These are phyloP conservation scores for Onygenales sp. DNA, from an alignment of 2,329 filamentous ascomycete genomes.

Conservation along the genomic window DNA sequence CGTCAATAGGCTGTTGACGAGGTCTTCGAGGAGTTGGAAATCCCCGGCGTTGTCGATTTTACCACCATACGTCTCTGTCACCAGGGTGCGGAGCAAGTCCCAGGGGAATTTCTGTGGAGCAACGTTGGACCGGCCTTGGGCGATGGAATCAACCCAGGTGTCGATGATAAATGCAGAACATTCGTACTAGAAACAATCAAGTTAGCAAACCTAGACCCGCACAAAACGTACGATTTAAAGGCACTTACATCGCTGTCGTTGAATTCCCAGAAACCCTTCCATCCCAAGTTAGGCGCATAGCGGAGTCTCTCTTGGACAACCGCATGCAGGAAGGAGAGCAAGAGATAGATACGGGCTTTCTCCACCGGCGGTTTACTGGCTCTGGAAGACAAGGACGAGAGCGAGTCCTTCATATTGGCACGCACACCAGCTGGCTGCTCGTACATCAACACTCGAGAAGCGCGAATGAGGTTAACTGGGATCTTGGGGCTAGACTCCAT, in stretches of 20 bases:
- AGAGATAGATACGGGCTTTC: slow-evolving; percentile 76
- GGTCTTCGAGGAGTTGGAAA: slow-evolving; percentile 59
- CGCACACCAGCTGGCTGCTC: slow-evolving; percentile 94
- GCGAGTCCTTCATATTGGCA: slow-evolving; percentile 97
- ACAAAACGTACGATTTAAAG: background rate
- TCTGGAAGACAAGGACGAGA: slow-evolving; percentile 69
- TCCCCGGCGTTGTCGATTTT: slow-evolving; percentile 92
- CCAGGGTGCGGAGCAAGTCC: slow-evolving; percentile 84
- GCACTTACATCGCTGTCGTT: slow-evolving; percentile 92
- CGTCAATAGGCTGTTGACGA: slow-evolving; percentile 73
- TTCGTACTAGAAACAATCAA: slow-evolving; percentile 59
- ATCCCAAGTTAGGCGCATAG: slow-evolving; percentile 87
- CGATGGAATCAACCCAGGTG: slow-evolving; percentile 77
- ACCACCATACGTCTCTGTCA: slow-evolving; percentile 92
- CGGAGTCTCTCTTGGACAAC: slow-evolving; percentile 90
- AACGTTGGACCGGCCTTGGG: slow-evolving; percentile 81
- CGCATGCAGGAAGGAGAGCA: slow-evolving; percentile 90
- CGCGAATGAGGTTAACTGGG: slow-evolving; percentile 86
- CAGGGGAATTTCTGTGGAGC: slow-evolving; percentile 90
- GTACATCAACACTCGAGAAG: slow-evolving; percentile 91
- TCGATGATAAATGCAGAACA: slow-evolving; percentile 95
- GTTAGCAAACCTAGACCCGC: too few relatives aligned
- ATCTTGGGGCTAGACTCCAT: slow-evolving; percentile 98
- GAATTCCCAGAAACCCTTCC: slow-evolving; percentile 99
- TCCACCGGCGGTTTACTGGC: slow-evolving; percentile 79